Percentiles rank a stretch among this genome's conserved stretches.
These are phyloP conservation scores for Arctium minus DNA, from an alignment of 129 eudicot species.

Conservation along the genomic window DNA sequence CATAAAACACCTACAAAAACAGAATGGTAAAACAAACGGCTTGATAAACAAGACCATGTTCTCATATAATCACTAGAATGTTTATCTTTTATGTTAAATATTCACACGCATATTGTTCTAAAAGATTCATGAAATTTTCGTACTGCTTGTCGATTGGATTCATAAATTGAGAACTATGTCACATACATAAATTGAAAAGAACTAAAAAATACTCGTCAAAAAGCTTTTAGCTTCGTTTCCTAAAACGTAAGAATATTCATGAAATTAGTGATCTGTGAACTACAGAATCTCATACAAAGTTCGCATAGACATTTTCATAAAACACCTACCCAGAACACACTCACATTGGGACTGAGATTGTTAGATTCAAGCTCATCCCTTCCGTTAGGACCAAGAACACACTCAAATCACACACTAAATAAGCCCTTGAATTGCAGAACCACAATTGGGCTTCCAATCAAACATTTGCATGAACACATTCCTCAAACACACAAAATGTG, in stretches of 20 bases:
- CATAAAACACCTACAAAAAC: not conserved
- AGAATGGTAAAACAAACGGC: not conserved
- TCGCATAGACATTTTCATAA: not conserved
- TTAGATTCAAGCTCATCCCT: conserved; percentile 2
- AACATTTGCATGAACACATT: conserved; percentile 6
- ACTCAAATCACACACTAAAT: not conserved
- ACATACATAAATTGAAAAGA: not conserved
- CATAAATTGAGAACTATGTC: not conserved
- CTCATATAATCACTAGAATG: not conserved
- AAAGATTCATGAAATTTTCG: not conserved
- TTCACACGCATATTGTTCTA: not conserved
- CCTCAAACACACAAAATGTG: conserved; percentile 6
- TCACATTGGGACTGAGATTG: not conserved
- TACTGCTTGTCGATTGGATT: not conserved
- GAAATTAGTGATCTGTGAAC: not conserved
- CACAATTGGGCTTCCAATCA: not conserved
- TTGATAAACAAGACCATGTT: not conserved
- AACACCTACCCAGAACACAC: not conserved
- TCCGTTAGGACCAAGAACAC: not conserved
- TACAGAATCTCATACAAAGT: not conserved
- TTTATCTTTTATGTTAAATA: conserved; percentile 2
- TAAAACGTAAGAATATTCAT: not conserved
- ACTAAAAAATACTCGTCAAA: not conserved
- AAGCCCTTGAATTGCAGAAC: not conserved
- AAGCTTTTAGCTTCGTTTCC: not conserved